Evolutionary conservation across 1,139 yeast genomes (phyloP).

Genomic region (Blastobotrys aristatus): DNA sequence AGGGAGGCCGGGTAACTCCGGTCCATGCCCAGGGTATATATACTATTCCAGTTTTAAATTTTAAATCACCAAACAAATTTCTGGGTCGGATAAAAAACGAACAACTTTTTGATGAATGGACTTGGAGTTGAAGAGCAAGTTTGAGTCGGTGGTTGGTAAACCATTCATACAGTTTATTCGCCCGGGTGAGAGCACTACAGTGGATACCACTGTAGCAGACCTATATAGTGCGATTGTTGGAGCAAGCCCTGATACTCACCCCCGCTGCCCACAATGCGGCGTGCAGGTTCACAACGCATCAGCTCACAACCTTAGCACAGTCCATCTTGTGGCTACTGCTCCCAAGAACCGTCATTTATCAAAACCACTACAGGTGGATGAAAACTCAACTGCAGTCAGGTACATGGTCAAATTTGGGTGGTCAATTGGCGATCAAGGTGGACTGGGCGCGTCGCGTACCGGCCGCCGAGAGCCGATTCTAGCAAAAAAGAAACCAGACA

Average conservation of each 20-base stretch:
- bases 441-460: constrained; percentile 27
- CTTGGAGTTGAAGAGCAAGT: no score
- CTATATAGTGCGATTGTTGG: constrained; percentile 16
- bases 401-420: constrained; percentile 26
- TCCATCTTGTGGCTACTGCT: constrained; percentile 17
- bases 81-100: no score
- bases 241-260: not conserved
- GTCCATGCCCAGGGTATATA: no score
- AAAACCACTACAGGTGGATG: constrained; percentile 12
- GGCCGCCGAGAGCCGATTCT: constrained; percentile 24
- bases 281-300: constrained; percentile 14
- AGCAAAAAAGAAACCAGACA: constrained; percentile 18
- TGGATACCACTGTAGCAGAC: not conserved
- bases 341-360: not conserved
- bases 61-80: no score
- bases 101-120: no score
- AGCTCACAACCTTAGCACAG: constrained; percentile 17
- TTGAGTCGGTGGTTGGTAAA: not conserved
- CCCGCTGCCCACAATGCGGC: constrained; percentile 16
- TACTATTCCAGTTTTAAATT: no score
- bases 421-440: constrained; percentile 22
- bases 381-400: constrained; percentile 18
- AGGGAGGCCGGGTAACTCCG: no score
- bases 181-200: not conserved
- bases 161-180: constrained; percentile 4